Evolutionary conservation across 192 early-diverging fungal species (phyloP), one percentile per base, ranked within the genome.

Genomic region (Backusella australiensis): DNA sequence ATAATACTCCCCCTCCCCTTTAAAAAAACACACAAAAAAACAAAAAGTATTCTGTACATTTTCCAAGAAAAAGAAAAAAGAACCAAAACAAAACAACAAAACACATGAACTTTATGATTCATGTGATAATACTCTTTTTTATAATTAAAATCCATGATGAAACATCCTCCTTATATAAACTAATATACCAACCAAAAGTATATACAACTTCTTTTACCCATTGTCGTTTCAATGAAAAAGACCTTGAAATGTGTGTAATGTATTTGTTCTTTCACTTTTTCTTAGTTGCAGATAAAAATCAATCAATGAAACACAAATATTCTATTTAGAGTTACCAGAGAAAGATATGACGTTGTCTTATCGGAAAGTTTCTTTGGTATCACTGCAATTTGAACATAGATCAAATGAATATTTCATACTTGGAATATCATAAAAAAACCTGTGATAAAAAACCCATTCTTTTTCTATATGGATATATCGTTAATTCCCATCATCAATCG

Each of bases 21-120:
- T 23, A 29, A 59, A 56, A 29, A 59, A 63, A 26, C 6, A 21
- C 23, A 23, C 32, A 32, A 1, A 23, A 23, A 63, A 63, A 63
- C 56, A 63, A 63, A 63, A 63, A 63, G 56, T 63, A 63, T 63
- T 29, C 29, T 63, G 56, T 63, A 63, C 56, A 63, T 63, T 63
- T 63, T 63, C 26, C 56, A 63, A 63, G 23, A 63, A 59, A 59
- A 59, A 59, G 21, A 49, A n/a, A 52, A 53, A 53, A 53, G n/a
- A 53, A 21, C 46, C 56, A 63, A 63, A 63, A 63, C 56, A 63
- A 63, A 63, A 63, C 56, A 63, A 63, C 23, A 63, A 63, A 63
- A 63, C 56, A 63, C 56, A 63, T 63, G 56, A 63, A 63, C 56
- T 63, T 63, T 14, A 63, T 26, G 26, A 14, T 63, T 63, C 56